phyloP scores from a whole-genome alignment of 768 basidiomycete genomes.

The Hericium rajendrae region DNA sequence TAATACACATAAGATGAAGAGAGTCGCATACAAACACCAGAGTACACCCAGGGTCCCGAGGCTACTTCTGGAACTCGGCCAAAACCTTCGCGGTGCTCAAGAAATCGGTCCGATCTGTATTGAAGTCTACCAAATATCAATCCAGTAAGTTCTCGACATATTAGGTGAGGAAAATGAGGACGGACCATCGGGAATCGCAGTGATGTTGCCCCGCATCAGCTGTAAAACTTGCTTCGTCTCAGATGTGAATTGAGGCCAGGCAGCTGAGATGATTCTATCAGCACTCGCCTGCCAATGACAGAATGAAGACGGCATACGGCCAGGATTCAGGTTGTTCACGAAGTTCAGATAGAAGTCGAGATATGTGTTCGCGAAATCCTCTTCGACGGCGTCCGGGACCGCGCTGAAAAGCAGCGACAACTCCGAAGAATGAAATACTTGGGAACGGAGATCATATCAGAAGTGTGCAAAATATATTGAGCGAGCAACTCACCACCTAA shows the following conservation, averaged over 20 bases:
- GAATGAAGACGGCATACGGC: slow-evolving; percentile 27
- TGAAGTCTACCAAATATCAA: neutral
- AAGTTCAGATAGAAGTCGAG: slow-evolving; percentile 49
- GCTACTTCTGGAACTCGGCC: neutral
- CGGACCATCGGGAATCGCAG: neutral
- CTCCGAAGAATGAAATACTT: slow-evolving; percentile 44
- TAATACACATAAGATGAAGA: no score
- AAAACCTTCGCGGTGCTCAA: neutral
- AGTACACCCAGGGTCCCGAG: no score
- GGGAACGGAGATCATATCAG: neutral
- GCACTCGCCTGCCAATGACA: neutral
- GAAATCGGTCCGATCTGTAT: neutral
- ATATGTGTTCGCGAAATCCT: slow-evolving; percentile 36
- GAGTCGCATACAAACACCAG: no score
- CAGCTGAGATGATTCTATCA: neutral
- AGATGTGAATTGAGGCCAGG: neutral
- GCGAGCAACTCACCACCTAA: slow-evolving; percentile 32
- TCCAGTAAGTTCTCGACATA: neutral
- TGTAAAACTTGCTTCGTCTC: neutral
- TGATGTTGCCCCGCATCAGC: neutral
- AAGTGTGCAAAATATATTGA: neutral
- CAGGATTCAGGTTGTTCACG: slow-evolving; percentile 44
- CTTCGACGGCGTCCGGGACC: slow-evolving; percentile 29
- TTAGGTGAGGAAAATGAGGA: neutral
- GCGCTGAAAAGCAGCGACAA: slow-evolving; percentile 39